Base-by-base conservation (phyloP, 768 basidiomycete species). In the Suillus americanus region DNA sequence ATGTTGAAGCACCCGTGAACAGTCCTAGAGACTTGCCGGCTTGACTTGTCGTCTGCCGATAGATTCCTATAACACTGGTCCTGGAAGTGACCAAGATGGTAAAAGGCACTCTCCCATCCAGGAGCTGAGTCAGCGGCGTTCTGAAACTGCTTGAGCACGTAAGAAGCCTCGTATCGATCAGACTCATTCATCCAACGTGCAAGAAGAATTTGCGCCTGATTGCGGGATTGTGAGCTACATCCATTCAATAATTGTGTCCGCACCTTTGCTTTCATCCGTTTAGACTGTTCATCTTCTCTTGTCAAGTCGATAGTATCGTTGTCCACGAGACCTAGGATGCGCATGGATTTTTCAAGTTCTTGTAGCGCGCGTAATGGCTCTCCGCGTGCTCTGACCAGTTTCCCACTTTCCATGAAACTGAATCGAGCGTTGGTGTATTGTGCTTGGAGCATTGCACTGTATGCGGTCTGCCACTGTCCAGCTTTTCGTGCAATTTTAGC, bases 401-500 rank as follows among this genome's bases (percentile, higher is more conserved):
- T 98, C 1, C 94, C 92, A 71, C 89, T 94, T 73, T 99, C 92
- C 59, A 98, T 82, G 77, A 96, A 97, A 20, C 89, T 86, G 72
- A 90, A 95, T 0, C 84, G 83, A 0, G 88, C 84, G 25, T 86
- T 82, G 67, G 81, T 82, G 70, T 93, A 89, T 63, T 89, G 85
- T 0, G 95, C 94, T 77, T 99, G 97, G 0, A 99, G 83, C 67
- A 92, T 87, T 7, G 97, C 95, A 71, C 93, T 97, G 74, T 99
- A 99, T 2, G 97, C 95, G 0, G 97, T 98, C 78, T 98, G 97
- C 82, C 87, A 89, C 73, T 99, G 95, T 0, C 94, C 91, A 3
- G 95, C 92, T 73, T 98, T 99, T 40, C 97, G 82, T 40, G 97
- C 97, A 63, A 95, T 95, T 74, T 96, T 98, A n/a, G 96, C 91